Conservation (phyloP, 345 rosid genomes). For the Sisymbrium altissimum region DNA sequence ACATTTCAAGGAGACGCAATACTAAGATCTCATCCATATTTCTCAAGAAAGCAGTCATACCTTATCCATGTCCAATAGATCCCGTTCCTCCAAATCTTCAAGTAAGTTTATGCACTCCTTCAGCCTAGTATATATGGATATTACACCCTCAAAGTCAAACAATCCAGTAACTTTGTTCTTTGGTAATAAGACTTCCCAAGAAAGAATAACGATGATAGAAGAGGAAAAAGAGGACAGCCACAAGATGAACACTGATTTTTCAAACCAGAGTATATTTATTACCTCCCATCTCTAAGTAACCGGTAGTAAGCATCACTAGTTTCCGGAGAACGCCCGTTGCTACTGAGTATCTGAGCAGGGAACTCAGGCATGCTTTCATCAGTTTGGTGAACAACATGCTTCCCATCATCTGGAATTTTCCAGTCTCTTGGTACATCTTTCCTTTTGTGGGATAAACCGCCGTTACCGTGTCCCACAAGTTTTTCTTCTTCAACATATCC, state of each 20-base stretch:
- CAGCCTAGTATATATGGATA: constrained; percentile 44
- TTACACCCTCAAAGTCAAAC: not conserved
- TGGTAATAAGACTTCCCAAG: constrained; percentile 1
- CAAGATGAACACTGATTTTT: not conserved
- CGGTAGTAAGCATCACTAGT: constrained; percentile 45
- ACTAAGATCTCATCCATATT: constrained; percentile 6
- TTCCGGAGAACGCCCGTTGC: constrained; percentile 37
- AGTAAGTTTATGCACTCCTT: constrained; percentile 70
- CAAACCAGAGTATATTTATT: constrained; percentile 20
- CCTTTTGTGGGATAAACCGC: constrained; percentile 34
- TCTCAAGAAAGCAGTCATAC: constrained; percentile 33
- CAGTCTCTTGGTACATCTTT: constrained; percentile 34
- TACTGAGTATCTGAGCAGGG: constrained; percentile 30
- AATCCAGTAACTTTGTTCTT: constrained; percentile 4
- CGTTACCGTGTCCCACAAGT: constrained; percentile 34
- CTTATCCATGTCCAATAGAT: constrained; percentile 77
- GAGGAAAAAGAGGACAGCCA: constrained; percentile 3
- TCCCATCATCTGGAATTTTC: constrained; percentile 39
- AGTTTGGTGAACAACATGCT: constrained; percentile 34
- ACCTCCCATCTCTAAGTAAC: constrained; percentile 75
- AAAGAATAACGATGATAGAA: not conserved
- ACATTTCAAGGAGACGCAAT: not conserved
- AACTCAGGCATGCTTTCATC: constrained; percentile 35
- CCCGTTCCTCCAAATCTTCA: constrained; percentile 64
- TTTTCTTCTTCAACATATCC: constrained; percentile 40